Base-by-base conservation (phyloP, 2,329 filamentous ascomycete species). In the Paecilomyces dactylethromorphus region DNA sequence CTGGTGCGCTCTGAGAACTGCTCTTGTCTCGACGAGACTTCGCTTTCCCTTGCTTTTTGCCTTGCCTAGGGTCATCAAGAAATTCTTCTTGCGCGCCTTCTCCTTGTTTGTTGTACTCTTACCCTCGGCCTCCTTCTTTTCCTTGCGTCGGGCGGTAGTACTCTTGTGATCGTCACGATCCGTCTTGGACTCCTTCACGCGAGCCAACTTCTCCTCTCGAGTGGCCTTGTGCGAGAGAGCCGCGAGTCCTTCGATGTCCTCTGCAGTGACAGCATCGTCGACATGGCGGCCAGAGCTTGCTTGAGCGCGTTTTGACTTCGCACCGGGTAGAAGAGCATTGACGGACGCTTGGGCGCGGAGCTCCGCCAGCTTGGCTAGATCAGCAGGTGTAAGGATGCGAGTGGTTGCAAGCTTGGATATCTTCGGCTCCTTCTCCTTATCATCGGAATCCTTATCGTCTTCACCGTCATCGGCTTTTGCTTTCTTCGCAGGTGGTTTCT, bases 91-190 rank as follows among this genome's bases (percentile, higher is more conserved):
- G 66, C 93, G 82, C 50, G 90, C 86, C 85, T 99, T 99, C 81
- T 99, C 94, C 79, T 90, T 90, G 78, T 99, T 99, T 65, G 93
- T 97, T 39, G 91, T 92, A 73, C 90, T 96, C 86, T 97, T 97
- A 69, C 94, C 94, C 77, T 92, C 85, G 1, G 86, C 83, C 68
- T 88, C 86, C 84, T 96, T 96, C 82, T 92, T 91, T 73, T 91
- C 86, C 81, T 91, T 91, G 68, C 90, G 83, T 71, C 90, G 87
- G 15, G 92, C 92, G 63, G 91, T 87, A 57, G 90, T 94, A 63
- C 86, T 90, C 79, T 93, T 92, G 79, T 96, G 92, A 73, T 94
- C 87, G 55, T 85, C 81, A 31, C 88, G 85, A 52, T 87, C 85
- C 0, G 88, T 87, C 76, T 92, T 91, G 70, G 91, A 90, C 66